These are phyloP conservation scores for Neurospora sp. DNA, from an alignment of 2,329 filamentous ascomycete genomes.

Conservation along the genomic window DNA sequence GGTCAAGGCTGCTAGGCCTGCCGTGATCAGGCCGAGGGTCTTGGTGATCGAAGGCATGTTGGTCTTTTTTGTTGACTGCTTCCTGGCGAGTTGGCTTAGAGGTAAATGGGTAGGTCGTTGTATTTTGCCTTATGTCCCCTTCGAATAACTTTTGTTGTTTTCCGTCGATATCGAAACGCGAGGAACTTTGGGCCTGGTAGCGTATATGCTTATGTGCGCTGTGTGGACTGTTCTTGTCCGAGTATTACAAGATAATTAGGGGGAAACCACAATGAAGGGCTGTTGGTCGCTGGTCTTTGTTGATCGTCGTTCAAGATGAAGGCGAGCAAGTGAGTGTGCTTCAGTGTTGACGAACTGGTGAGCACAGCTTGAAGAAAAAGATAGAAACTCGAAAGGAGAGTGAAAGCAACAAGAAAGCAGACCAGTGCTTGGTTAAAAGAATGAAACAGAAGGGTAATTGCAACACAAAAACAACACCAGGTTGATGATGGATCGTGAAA, in stretches of 20 bases:
- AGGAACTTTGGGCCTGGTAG: neutral
- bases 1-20: slow-evolving; percentile 34
- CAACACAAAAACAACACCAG: slow-evolving; percentile 10
- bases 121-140: neutral
- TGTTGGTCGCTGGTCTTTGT: neutral
- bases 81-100: neutral
- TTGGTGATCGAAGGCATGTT: slow-evolving; percentile 39
- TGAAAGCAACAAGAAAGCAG: slow-evolving; percentile 30
- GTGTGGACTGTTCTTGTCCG: neutral
- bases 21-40: slow-evolving; percentile 30
- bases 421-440: slow-evolving; percentile 37
- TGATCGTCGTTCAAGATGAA: neutral
- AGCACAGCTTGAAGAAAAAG: neutral
- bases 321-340: too few species aligned
- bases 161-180: neutral
- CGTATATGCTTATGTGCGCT: neutral
- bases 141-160: neutral
- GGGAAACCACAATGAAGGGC: neutral
- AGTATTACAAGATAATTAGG: neutral
- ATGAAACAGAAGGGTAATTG: slow-evolving; percentile 19
- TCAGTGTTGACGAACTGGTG: neutral
- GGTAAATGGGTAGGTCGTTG: neutral
- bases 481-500: slow-evolving; percentile 12
- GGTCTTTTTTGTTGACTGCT: neutral
- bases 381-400: neutral